phyloP scores from a whole-genome alignment of 441 rosid species.

The Bocquillonia castaneifolia region DNA sequence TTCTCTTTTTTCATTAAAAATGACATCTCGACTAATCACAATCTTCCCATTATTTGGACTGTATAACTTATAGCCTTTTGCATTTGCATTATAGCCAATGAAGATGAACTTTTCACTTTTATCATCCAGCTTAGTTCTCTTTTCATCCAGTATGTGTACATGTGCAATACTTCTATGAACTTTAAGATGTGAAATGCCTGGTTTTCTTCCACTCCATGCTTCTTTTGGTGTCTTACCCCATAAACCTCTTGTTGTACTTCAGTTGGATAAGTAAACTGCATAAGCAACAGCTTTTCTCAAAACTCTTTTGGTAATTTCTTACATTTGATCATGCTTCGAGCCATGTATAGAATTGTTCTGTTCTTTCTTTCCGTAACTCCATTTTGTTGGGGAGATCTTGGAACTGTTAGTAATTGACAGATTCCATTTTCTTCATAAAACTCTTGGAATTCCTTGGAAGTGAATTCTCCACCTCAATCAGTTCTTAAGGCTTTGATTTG shows the following conservation, averaged over 20 bases:
- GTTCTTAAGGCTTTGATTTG: background rate
- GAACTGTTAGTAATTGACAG: background rate
- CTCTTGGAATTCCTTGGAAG: background rate
- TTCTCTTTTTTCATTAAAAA: background rate
- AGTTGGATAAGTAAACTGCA: background rate
- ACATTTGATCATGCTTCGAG: background rate
- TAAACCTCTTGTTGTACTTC: background rate
- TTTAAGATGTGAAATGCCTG: background rate
- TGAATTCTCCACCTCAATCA: constrained; percentile 1
- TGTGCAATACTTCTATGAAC: background rate
- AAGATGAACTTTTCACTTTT: background rate
- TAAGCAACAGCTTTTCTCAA: constrained; percentile 4
- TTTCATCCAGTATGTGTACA: background rate
- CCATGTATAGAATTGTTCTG: constrained; percentile 7
- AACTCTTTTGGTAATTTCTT: constrained; percentile 6
- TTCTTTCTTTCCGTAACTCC: background rate
- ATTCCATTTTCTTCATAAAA: constrained; percentile 2
- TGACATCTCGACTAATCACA: background rate
- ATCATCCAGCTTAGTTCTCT: constrained; percentile 4
- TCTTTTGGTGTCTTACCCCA: background rate
- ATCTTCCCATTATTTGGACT: too few relatives aligned
- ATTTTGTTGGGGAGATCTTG: background rate
- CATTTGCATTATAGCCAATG: background rate
- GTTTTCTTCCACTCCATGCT: constrained; percentile 2
- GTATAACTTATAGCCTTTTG: background rate